phyloP scores from a whole-genome alignment of 108 stramenopile genomes.

The Epithemia pelagica region DNA sequence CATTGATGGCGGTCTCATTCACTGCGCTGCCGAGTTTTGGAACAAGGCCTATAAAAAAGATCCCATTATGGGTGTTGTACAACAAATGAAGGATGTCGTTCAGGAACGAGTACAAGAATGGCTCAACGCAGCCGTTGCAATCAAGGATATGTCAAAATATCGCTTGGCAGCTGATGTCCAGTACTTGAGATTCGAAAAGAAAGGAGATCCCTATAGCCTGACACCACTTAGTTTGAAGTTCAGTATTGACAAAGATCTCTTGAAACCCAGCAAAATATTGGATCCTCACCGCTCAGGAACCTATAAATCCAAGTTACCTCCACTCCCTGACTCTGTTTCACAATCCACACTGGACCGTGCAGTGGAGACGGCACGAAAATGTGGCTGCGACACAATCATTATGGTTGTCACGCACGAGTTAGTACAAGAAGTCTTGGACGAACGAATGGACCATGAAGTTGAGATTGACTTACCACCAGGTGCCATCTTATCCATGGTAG shows the following conservation, averaged over 20 bases:
- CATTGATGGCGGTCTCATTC: background rate
- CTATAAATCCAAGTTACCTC: background rate
- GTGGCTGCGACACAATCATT: slow-evolving; percentile 12
- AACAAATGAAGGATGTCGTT: background rate
- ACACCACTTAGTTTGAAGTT: slow-evolving; percentile 3
- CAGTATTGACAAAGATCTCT: slow-evolving; percentile 3
- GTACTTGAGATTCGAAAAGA: slow-evolving; percentile 11
- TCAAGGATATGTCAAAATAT: background rate
- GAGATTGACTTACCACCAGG: background rate
- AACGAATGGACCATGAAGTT: slow-evolving; percentile 2
- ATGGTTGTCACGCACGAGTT: slow-evolving; percentile 5
- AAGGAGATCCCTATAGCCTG: slow-evolving; percentile 2
- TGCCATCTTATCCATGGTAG: background rate
- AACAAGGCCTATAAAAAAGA: slow-evolving; percentile 8
- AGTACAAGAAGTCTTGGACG: background rate
- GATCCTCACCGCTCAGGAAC: slow-evolving; percentile 1
- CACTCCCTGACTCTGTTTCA: background rate
- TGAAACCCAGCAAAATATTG: slow-evolving; percentile 1
- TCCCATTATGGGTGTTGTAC: slow-evolving; percentile 1
- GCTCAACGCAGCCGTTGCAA: background rate
- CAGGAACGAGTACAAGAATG: background rate
- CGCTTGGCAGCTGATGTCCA: slow-evolving; percentile 3
- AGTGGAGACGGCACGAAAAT: slow-evolving; percentile 4
- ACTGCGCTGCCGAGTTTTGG: slow-evolving; percentile 4
- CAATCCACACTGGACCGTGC: slow-evolving; percentile 7